Base-by-base conservation (phyloP, 805 yeast genomes). In the Wickerhamiella lipophila region DNA sequence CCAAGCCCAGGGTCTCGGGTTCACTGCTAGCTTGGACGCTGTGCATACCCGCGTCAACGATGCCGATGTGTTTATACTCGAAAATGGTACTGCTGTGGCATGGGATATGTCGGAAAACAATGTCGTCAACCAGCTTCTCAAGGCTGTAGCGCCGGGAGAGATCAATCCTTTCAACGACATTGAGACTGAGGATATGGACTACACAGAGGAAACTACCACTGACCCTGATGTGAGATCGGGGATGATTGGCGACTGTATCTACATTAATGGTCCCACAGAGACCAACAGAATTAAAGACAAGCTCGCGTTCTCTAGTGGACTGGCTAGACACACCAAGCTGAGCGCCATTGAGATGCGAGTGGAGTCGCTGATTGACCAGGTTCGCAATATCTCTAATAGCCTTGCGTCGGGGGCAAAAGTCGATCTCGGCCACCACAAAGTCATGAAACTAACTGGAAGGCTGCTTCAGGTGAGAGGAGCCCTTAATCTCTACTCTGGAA, bases 141-240 rank as follows among this genome's bases (percentile, higher is more conserved):
- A 85, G 0, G 52, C 75, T 15, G 64, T 85, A 2, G 60, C 67
- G 42, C 56, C 60, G 0, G 76, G 83, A 1, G 73, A 73, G 60
- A 52, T 73, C 2, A 66, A 71, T 3, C 64, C 74, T 1, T 75
- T 75, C 52, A 60, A 68, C 18, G 65, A 61, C 1, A 66, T 71
- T 8, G 96, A 87, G 57, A 76, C 85, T 34, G 96, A 87, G 60
- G 96, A 88, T 57, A 75, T 87, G 77, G 96, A 88, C 62, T 87
- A 68, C 62, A 67, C 83, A 11, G 83, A 78, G 49, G 60, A 58
- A 25, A 51, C 47, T 57, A 62, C 49, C 47, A 55, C 30, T 27
- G 65, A 52, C 55, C 62, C 13, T 29, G 54, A 56, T 15, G 55
- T 55, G 7, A 65, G 69, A 3, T 73, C 74, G 43, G 67, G 72